Percentiles rank a stretch among this genome's conserved stretches.
Conservation (phyloP, 148 eudicot species). For the Vaccinium vitisidaea region DNA sequence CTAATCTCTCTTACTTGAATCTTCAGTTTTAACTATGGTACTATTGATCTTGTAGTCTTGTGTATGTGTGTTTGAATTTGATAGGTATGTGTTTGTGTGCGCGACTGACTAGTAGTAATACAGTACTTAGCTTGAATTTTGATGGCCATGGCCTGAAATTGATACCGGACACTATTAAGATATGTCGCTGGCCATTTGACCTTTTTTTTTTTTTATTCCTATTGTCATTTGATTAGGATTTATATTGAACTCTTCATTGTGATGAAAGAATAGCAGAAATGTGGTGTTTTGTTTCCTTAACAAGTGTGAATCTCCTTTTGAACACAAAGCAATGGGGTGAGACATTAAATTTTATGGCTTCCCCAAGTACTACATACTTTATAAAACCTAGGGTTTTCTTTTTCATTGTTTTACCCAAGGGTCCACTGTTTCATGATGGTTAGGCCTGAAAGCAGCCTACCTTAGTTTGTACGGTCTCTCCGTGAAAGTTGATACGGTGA, state of each 20-base stretch:
- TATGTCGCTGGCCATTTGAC: background rate
- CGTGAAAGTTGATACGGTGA: background rate
- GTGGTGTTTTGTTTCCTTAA: background rate
- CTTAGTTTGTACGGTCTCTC: background rate
- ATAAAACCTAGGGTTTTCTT: background rate
- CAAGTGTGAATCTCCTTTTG: background rate
- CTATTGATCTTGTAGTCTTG: background rate
- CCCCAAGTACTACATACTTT: background rate
- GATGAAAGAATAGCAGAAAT: background rate
- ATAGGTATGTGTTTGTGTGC: background rate
- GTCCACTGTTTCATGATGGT: background rate
- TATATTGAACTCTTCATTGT: background rate
- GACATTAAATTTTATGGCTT: background rate
- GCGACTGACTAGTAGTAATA: background rate
- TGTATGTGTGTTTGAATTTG: background rate
- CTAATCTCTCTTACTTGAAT: background rate
- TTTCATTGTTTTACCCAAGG: no score
- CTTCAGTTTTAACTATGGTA: background rate
- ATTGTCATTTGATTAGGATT: background rate
- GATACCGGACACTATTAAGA: background rate
- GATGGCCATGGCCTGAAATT: background rate
- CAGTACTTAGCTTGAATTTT: background rate
- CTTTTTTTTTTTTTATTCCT: no score
- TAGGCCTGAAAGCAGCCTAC: background rate
- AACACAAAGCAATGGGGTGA: background rate